Evolutionary conservation across 495 filamentous ascomycete genomes (phyloP), one percentile per base, ranked within the genome.

Genomic region (Xylaria intraflava): DNA sequence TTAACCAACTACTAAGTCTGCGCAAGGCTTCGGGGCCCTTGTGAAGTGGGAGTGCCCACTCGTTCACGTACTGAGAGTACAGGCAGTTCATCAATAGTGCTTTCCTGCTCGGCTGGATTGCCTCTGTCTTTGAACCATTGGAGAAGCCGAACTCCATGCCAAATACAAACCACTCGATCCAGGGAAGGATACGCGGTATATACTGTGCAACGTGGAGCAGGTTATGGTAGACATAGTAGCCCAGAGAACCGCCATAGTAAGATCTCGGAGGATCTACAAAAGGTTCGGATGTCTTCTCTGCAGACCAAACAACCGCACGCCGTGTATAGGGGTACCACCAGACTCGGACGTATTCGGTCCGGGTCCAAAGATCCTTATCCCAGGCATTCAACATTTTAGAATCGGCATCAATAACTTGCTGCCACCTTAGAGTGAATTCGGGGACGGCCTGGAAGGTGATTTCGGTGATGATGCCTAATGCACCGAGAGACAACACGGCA

Each of bases 291-390:
- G 88, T 88, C 56, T 84, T 85, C 83, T 83, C 63, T 5, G 90
- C 93, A 26, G 79, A 80, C 93, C 93, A 98, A 16, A 93, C 82
- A 55, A 96, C 86, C 16, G 86, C 87, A 24, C 86, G 78, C 46
- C 86, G 80, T 69, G 84, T 86, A 72, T 98, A 96, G 1, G 93
- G 93, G 67, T 95, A 81, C 93, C 93, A 98, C 93, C 93, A 98
- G 38, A 96, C 86, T 22, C 93, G 81, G 36, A 91, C 88, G 62
- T 90, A 98, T 66, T 96, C 89, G 59, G 83, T 78, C 36, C 81
- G 78, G 6, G 80, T 88, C 94, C 94, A 98, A 23, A 96, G 74
- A 11, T 74, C 79, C 14, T 67, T 74, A 2, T 86, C 75, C 91
- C 93, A 98, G 9, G 78, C 71, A 5, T 73, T 67, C 30, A 97